Conservation (phyloP, 306 rosid genomes). For the Cicer yamashitae region DNA sequence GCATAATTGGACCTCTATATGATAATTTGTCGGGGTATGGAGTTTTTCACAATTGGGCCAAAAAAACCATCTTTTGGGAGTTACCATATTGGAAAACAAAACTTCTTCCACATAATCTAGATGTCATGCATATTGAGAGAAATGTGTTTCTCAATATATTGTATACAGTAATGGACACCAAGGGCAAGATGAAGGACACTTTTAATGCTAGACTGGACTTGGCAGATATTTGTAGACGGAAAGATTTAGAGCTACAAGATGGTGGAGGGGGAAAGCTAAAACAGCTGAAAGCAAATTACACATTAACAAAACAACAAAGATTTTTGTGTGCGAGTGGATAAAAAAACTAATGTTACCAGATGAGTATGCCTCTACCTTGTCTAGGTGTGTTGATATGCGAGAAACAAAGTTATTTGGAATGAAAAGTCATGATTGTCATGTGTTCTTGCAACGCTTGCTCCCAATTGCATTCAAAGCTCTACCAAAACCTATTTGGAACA, state of each 20-base stretch:
- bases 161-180: background rate
- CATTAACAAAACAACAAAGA: conserved; percentile 10
- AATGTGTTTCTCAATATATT: background rate
- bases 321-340: no score
- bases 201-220: background rate
- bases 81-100: background rate
- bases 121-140: background rate
- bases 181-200: background rate
- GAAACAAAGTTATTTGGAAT: no score
- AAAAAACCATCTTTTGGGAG: background rate
- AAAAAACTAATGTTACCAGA: no score
- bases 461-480: background rate
- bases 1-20: no score
- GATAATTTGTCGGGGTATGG: no score
- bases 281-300: background rate
- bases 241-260: background rate
- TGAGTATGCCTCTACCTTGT: no score
- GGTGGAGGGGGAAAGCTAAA: background rate
- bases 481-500: background rate
- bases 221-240: background rate
- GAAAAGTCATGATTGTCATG: background rate
- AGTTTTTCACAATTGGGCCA: background rate
- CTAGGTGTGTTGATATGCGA: no score
- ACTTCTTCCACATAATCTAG: background rate
- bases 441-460: background rate